These are phyloP conservation scores for Diaporthe citri DNA, from an alignment of 2,329 filamentous ascomycete genomes.

Conservation along the genomic window DNA sequence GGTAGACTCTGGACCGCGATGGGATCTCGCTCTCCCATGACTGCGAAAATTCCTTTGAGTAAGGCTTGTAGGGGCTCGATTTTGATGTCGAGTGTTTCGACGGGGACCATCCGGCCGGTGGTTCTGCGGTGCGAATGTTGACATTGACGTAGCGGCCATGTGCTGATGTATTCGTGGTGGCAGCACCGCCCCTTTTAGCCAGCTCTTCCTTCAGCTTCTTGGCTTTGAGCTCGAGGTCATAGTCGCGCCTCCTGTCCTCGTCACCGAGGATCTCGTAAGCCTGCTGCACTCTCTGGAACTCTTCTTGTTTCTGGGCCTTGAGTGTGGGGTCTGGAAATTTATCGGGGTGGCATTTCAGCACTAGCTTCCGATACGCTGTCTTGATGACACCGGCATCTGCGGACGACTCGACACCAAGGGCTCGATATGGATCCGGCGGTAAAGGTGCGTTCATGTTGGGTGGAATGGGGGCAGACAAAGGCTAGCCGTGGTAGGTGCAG, in stretches of 20 bases:
- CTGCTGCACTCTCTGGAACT: constrained; percentile 93
- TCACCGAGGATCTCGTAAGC: constrained; percentile 93
- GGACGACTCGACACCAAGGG: constrained; percentile 79
- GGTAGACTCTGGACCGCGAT: constrained; percentile 51
- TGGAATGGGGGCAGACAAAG: constrained; percentile 18
- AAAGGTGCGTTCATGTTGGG: constrained; percentile 61
- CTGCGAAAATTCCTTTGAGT: constrained; percentile 47
- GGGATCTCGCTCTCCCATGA: constrained; percentile 64
- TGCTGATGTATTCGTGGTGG: constrained; percentile 55
- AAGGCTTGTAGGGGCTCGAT: constrained; percentile 49
- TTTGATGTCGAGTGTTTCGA: constrained; percentile 45
- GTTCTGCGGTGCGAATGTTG: constrained; percentile 66
- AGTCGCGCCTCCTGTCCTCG: constrained; percentile 77
- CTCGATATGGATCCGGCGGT: constrained; percentile 82
- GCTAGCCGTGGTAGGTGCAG: constrained; percentile 34
- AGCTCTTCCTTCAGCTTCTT: constrained; percentile 72
- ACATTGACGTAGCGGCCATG: constrained; percentile 51
- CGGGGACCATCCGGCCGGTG: constrained; percentile 53
- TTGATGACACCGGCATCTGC: constrained; percentile 80
- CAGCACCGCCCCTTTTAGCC: constrained; percentile 55
- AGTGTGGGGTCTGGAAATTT: constrained; percentile 84
- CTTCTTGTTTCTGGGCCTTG: constrained; percentile 83
- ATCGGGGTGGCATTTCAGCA: constrained; percentile 90
- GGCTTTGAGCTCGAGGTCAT: constrained; percentile 81
- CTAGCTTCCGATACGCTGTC: constrained; percentile 85